A percentile compares a stretch with the other conserved stretches of the same genome.
Evolutionary conservation across 2,329 filamentous ascomycete species (phyloP).

Genomic region (Scedosporium minutisporum): DNA sequence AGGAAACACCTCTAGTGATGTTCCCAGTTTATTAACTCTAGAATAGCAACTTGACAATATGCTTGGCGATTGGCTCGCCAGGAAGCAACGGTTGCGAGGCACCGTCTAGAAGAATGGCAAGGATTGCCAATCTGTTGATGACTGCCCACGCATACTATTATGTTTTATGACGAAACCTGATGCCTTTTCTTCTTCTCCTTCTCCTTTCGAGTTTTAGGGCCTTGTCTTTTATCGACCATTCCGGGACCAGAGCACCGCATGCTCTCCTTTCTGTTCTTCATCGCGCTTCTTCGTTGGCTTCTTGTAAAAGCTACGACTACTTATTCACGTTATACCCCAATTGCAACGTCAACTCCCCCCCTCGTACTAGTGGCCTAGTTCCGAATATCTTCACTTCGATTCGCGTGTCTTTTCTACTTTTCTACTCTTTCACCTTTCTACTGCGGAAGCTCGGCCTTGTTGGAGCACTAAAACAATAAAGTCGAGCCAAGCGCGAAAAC

Average conservation of each 20-base stretch:
- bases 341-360: neutral
- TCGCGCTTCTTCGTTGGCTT: neutral
- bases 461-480: neutral
- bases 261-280: neutral
- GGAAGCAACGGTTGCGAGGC: slow-evolving; percentile 54
- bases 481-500: too few species aligned
- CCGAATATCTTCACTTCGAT: neutral
- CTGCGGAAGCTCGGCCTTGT: neutral
- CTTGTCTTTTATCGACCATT: neutral
- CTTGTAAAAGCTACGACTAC: neutral
- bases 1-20: neutral
- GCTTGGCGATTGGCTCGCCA: slow-evolving; percentile 71
- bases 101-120: slow-evolving; percentile 24
- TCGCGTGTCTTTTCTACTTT: slow-evolving; percentile 3
- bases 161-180: neutral
- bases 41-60: slow-evolving; percentile 70
- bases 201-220: neutral
- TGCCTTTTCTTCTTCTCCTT: neutral
- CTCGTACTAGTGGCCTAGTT: neutral
- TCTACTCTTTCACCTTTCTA: slow-evolving; percentile 1
- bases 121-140: neutral
- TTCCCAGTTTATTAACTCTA: neutral
- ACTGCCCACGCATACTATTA: neutral
- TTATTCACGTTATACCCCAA: neutral
- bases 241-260: neutral